Base-by-base conservation (phyloP, 1,284 basidiomycete species). In the Tilletiopsis washingtonensis region DNA sequence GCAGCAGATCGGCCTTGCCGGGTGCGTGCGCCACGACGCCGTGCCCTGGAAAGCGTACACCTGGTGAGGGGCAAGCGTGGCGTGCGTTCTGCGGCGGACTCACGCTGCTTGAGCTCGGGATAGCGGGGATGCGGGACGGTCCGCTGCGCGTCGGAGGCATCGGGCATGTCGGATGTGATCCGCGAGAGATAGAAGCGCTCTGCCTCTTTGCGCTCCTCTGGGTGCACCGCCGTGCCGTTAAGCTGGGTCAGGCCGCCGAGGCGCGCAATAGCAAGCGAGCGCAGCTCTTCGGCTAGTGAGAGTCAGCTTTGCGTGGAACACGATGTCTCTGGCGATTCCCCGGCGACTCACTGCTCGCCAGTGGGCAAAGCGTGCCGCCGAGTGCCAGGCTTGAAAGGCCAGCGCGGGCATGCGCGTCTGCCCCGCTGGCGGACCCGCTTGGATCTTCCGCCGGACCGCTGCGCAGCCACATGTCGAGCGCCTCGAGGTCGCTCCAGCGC, bases 161-260 rank as follows among this genome's bases (percentile, higher is more conserved):
- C 43, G 5, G 37, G 1, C 12, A 34, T 15, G 15, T 41, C 38
- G n/a, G 25, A 26, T 23, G 11, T 14, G 36, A 47, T 21, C 14
- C n/a, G 15, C 25, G 38, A 40, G 4, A 91, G 76, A 74, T 91
- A 93, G 68, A 85, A 87, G 37, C 88, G 74, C 74, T 96, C 91
- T 43, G 85, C 83, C 64, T 96, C 91, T n/a, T 75, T 77, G 32
- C 91, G 79, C 69, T 93, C 89, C 54, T 80, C 81, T 6, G 73
- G 50, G 4, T 82, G 80, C 45, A 91, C 80, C 84, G 88, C 64
- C 42, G 54, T 55, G 20, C 83, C 83, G 72, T 96, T 87, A 36
- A 94, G 79, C 26, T 68, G 67, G 9, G 68, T 64, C 24, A 94
- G 78, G 11, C 76, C 76, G 4, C 83, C 79, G 4, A 93, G 78